Conservation (phyloP, 768 basidiomycete species). For the Termitomyces sp. region DNA sequence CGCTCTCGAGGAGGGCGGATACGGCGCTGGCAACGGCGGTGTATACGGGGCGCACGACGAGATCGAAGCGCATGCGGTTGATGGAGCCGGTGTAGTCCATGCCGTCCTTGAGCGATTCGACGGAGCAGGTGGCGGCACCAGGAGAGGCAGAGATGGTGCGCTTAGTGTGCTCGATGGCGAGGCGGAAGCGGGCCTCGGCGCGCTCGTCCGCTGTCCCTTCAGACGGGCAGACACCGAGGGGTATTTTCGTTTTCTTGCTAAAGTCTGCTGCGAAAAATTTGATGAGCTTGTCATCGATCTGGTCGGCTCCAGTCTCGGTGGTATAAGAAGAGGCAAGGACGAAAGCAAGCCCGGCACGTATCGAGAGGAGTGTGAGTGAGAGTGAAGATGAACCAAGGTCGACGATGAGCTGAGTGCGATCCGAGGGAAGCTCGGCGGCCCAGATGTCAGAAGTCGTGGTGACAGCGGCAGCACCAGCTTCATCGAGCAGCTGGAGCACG, state of each 20-base stretch:
- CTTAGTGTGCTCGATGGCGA: conserved; percentile 94
- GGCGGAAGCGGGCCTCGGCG: conserved; percentile 87
- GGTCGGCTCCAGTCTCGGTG: conserved; percentile 54
- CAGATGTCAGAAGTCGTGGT: conserved; percentile 45
- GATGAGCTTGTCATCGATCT: conserved; percentile 78
- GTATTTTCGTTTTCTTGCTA: conserved; percentile 88
- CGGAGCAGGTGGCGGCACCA: conserved; percentile 84
- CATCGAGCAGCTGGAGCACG: conserved; percentile 84
- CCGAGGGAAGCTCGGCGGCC: conserved; percentile 37
- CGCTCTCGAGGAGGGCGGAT: conserved; percentile 43
- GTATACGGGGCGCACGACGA: conserved; percentile 59
- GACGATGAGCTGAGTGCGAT: conserved; percentile 76
- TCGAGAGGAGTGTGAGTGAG: conserved; percentile 61
- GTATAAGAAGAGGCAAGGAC: conserved; percentile 50
- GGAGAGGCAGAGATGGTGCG: conserved; percentile 84
- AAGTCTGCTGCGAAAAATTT: conserved; percentile 94
- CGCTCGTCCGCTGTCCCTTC: conserved; percentile 62
- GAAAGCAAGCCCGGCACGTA: conserved; percentile 71
- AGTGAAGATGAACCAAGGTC: conserved; percentile 78
- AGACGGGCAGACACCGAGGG: conserved; percentile 60
- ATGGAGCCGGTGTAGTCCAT: conserved; percentile 68
- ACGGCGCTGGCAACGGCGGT: conserved; percentile 46
- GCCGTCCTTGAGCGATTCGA: conserved; percentile 93
- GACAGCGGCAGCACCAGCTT: conserved; percentile 72
- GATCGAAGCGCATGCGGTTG: conserved; percentile 58